phyloP scores from a whole-genome alignment of 2,329 filamentous ascomycete species.

The Penicillium sp. region DNA sequence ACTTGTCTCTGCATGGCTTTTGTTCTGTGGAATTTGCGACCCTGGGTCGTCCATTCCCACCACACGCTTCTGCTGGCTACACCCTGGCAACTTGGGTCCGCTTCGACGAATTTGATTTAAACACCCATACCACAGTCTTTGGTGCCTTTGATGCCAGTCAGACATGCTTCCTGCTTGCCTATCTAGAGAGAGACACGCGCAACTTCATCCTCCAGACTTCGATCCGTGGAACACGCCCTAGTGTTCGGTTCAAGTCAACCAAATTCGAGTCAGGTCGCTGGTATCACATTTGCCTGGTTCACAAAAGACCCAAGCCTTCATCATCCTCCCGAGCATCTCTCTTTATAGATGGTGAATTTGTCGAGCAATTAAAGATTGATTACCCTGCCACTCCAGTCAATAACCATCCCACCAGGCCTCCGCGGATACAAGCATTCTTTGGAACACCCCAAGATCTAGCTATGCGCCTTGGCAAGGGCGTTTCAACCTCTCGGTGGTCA shows the following conservation, averaged over 20 bases:
- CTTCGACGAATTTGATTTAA: conserved; percentile 79
- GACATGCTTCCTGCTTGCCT: conserved; percentile 89
- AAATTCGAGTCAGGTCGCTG: conserved; percentile 73
- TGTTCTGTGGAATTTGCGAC: conserved; percentile 86
- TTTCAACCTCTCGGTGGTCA: conserved; percentile 79
- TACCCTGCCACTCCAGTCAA: conserved; percentile 76
- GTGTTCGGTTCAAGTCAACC: conserved; percentile 86
- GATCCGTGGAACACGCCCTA: conserved; percentile 78
- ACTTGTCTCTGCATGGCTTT: conserved; percentile 82
- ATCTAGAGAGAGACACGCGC: conserved; percentile 87
- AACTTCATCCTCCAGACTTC: conserved; percentile 97
- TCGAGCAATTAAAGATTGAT: conserved; percentile 83
- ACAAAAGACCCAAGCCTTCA: conserved; percentile 73
- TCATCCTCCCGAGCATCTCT: conserved; percentile 77
- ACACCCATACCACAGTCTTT: conserved; percentile 90
- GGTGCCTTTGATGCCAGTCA: conserved; percentile 90
- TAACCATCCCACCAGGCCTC: conserved; percentile 49
- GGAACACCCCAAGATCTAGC: conserved; percentile 90
- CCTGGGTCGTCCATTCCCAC: conserved; percentile 82
- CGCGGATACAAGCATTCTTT: conserved; percentile 82
- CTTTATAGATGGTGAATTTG: conserved; percentile 90
- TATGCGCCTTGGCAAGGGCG: conserved; percentile 67
- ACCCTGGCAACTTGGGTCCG: conserved; percentile 87
- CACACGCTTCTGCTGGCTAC: conserved; percentile 74
- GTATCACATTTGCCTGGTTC: conserved; percentile 92